Evolutionary conservation across 2,329 filamentous ascomycete genomes (phyloP), one percentile per base, ranked within the genome.

Genomic region (Aspergillus awamori): DNA sequence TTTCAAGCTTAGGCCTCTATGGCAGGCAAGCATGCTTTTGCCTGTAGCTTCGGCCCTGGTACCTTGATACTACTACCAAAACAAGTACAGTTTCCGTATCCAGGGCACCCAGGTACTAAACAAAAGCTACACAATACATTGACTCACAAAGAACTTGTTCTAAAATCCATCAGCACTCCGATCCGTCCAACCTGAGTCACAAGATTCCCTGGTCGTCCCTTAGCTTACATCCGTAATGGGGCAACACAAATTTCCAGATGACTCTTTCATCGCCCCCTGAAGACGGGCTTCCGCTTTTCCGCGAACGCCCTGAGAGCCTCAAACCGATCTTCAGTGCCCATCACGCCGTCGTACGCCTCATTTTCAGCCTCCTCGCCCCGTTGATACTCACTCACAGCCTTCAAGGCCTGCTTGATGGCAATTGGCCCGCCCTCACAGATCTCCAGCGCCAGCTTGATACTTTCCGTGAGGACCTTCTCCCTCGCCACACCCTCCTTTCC

Each of bases 341-440:
- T 84, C 4, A 98, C 92, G 26, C 88, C 82, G 71, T 92, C 86
- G 76, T 98, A 98, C 79, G 93, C 93, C 68, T 86, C 83, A 76
- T 93, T 94, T 81, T 97, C 95, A n/a, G 89, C 85, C 71, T 86
- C 86, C 79, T 95, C 90, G 4, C 84, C 85, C 66, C 79, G 71
- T 64, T 80, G 84, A 79, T 74, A 92, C 76, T 84, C 87, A 57
- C 85, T 83, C 2, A 98, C 89, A 1, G 94, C 94, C 76, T 88
- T 83, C 73, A 98, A 80, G 3, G 88, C 94, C 57, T 92, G 89
- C 64, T 89, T 84, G 33, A 96, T 83, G 0, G 93, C 93, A 61
- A 97, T 82, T 0, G 95, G 95, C 0, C 91, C 95, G 28, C 93
- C 93, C 77, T 96, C 89, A 74, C 92, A 97, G 55, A 98, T 96